These are phyloP conservation scores for Daedaleopsis sinensis DNA, from an alignment of 768 basidiomycete genomes.

Conservation along the genomic window DNA sequence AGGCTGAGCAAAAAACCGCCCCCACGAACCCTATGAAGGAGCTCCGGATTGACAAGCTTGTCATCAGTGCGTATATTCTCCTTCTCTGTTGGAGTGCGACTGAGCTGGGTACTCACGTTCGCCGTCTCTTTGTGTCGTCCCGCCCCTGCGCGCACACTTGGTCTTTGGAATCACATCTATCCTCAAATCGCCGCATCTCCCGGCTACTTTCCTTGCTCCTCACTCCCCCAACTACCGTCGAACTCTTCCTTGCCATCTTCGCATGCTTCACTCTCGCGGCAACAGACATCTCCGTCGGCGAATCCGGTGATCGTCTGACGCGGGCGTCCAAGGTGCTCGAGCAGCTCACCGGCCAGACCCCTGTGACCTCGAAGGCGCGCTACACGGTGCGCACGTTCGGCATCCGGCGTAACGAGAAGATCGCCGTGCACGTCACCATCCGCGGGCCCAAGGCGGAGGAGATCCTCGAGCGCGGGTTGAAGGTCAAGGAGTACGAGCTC, in stretches of 20 bases:
- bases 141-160: background rate
- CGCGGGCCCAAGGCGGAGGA: constrained; percentile 99
- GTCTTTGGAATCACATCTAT: background rate
- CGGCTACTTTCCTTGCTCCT: background rate
- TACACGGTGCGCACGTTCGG: constrained; percentile 99
- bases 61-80: constrained; percentile 82
- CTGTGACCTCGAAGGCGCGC: constrained; percentile 98
- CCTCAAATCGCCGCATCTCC: constrained; percentile 2
- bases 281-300: constrained; percentile 98
- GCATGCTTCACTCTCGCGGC: no score
- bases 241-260: no score
- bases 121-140: background rate
- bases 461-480: constrained; percentile 97
- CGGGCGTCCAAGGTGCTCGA: constrained; percentile 99
- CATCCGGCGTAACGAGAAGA: constrained; percentile 99
- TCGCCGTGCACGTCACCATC: constrained; percentile 98
- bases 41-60: constrained; percentile 96
- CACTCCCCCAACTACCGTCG: constrained; percentile 9
- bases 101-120: background rate
- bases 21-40: constrained; percentile 96
- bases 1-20: constrained; percentile 89
- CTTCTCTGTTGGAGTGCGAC: background rate
- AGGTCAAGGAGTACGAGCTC: constrained; percentile 99
- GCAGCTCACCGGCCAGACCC: constrained; percentile 98
- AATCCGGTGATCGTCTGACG: constrained; percentile 98